Percentiles rank a stretch among this genome's conserved stretches.
phyloP scores from a whole-genome alignment of 1,284 basidiomycete species.

The Ustilago tritici region DNA sequence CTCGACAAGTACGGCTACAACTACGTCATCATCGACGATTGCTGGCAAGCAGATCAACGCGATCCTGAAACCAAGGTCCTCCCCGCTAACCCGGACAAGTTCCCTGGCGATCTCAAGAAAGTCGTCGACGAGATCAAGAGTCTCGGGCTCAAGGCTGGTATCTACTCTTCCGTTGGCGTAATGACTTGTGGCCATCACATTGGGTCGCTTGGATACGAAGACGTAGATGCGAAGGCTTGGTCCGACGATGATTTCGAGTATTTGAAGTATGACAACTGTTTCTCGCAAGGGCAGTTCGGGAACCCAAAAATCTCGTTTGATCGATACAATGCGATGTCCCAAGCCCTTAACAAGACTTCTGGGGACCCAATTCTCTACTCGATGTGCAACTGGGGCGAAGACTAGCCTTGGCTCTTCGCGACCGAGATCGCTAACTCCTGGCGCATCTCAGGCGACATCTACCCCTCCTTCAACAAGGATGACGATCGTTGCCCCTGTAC shows the following conservation, averaged over 20 bases:
- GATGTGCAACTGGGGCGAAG: constrained; percentile 42
- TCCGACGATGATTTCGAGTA: constrained; percentile 37
- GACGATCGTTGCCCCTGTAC: constrained; percentile 36
- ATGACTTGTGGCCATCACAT: constrained; percentile 67
- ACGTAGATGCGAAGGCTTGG: constrained; percentile 72
- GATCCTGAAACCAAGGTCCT: constrained; percentile 71
- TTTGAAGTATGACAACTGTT: constrained; percentile 72
- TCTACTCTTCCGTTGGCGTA: constrained; percentile 73
- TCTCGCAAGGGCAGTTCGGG: constrained; percentile 54
- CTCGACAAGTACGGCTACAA: constrained; percentile 49
- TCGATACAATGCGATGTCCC: constrained; percentile 73
- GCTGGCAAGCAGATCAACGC: constrained; percentile 69
- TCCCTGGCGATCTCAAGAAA: constrained; percentile 72
- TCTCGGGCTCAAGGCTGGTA: constrained; percentile 73
- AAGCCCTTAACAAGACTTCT: constrained; percentile 72
- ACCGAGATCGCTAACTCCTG: constrained; percentile 72
- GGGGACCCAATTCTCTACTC: constrained; percentile 61
- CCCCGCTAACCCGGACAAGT: constrained; percentile 71
- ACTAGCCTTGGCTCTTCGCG: constrained; percentile 59
- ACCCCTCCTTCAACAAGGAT: constrained; percentile 31
- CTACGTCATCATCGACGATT: constrained; percentile 62
- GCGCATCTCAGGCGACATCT: constrained; percentile 69
- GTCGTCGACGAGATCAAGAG: constrained; percentile 71
- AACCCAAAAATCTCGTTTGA: constrained; percentile 37
- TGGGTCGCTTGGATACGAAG: constrained; percentile 73